These are phyloP conservation scores for Podospora conica DNA, from an alignment of 495 filamentous ascomycete genomes.

Conservation along the genomic window DNA sequence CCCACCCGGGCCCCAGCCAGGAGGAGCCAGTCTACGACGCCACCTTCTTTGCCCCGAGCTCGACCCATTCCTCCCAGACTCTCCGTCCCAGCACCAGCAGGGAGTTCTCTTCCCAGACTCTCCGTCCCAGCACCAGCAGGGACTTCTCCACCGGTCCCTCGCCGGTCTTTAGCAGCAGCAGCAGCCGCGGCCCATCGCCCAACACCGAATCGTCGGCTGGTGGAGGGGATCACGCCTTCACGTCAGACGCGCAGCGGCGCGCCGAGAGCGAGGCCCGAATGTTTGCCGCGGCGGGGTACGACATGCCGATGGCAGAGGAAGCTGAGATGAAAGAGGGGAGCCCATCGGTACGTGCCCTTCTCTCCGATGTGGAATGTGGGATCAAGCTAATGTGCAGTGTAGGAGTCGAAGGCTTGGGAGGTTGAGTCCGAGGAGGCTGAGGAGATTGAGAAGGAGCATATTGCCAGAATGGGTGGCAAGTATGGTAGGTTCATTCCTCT, in stretches of 20 bases:
- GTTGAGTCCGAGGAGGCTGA: neutral
- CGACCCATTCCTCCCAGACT: neutral
- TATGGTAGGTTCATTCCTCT: neutral
- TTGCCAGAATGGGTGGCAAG: neutral
- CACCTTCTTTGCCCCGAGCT: neutral
- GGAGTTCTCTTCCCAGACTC: no score
- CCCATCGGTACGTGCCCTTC: neutral
- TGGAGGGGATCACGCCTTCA: neutral
- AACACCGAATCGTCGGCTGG: neutral
- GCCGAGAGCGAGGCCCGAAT: neutral
- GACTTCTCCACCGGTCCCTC: neutral
- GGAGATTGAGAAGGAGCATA: neutral
- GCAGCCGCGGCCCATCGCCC: neutral
- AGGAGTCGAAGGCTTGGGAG: neutral
- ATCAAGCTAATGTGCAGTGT: neutral
- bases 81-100: neutral
- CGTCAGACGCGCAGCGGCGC: neutral
- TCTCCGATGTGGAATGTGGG: neutral
- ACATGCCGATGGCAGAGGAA: neutral
- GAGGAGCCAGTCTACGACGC: neutral
- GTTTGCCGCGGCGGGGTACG: neutral
- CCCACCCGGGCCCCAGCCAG: neutral
- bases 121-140: neutral
- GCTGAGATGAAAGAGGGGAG: neutral
- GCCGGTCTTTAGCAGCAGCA: neutral